These are phyloP conservation scores for Coemansia pectinata DNA, from an alignment of 192 early-diverging fungal species.

Conservation along the genomic window DNA sequence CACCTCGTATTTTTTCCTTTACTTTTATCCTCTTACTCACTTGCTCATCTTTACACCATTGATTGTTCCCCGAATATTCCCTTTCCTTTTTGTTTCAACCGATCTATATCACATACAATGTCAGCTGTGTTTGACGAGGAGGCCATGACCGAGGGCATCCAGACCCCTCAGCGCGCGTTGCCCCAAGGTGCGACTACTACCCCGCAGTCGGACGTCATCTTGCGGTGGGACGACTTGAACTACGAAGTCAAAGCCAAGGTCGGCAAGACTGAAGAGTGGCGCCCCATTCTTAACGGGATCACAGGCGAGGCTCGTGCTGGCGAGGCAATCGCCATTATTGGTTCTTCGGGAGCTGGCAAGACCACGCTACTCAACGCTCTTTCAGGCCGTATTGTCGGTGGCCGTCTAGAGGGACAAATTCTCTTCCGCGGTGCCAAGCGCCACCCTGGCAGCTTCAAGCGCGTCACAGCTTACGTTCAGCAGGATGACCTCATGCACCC, in stretches of 20 bases:
- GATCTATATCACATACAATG: slow-evolving; percentile 16
- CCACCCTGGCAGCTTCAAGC: slow-evolving; percentile 51
- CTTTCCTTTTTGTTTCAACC: background rate
- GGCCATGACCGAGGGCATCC: slow-evolving; percentile 31
- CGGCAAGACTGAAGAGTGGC: slow-evolving; percentile 17
- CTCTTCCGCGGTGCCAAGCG: slow-evolving; percentile 58
- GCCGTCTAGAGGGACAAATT: slow-evolving; percentile 57
- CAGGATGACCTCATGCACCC: slow-evolving; percentile 61
- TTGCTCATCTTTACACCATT: background rate
- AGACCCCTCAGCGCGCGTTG: slow-evolving; percentile 2
- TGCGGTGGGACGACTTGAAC: slow-evolving; percentile 42
- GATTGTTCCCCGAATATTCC: background rate
- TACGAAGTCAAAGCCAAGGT: slow-evolving; percentile 47
- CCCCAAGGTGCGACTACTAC: background rate
- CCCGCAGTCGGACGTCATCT: slow-evolving; percentile 23
- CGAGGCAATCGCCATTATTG: slow-evolving; percentile 86
- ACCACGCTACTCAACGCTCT: slow-evolving; percentile 83
- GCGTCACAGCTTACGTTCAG: slow-evolving; percentile 53
- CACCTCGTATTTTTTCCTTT: background rate
- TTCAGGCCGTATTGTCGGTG: slow-evolving; percentile 65
- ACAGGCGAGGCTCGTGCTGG: slow-evolving; percentile 74
- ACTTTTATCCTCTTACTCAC: background rate
- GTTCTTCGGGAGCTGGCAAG: slow-evolving; percentile 90
- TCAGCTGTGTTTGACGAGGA: slow-evolving; percentile 35
- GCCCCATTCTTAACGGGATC: slow-evolving; percentile 65